Conservation (phyloP, 202 grass and related monocot species). For the Bolboschoenoplectus hybrid region DNA sequence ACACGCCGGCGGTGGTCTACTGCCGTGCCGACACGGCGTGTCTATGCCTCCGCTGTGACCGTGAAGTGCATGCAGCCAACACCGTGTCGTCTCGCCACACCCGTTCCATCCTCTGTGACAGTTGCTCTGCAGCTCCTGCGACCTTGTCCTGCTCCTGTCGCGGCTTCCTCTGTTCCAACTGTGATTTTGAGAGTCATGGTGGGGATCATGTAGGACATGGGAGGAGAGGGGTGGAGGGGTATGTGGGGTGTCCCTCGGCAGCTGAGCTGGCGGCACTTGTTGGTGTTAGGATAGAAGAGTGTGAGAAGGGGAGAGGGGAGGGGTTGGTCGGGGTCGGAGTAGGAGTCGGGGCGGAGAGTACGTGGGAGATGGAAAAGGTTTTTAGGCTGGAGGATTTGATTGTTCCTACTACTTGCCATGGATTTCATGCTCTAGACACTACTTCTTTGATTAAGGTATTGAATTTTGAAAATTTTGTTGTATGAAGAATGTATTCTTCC, state of each 20-base stretch:
- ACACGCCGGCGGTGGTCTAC: conserved; percentile 52
- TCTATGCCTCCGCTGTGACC: conserved; percentile 80
- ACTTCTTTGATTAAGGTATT: conserved; percentile 59
- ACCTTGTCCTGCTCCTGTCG: conserved; percentile 39
- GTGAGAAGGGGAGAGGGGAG: conserved; percentile 35
- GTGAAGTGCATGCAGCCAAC: conserved; percentile 76
- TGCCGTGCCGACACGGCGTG: conserved; percentile 68
- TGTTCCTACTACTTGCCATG: conserved; percentile 77
- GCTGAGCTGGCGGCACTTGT: conserved; percentile 49
- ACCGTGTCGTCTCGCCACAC: conserved; percentile 66
- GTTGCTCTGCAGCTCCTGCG: conserved; percentile 48
- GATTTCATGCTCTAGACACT: conserved; percentile 57
- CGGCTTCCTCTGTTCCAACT: conserved; percentile 62
- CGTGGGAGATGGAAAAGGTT: conserved; percentile 55
- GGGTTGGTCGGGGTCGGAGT: background rate
- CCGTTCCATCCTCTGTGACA: conserved; percentile 66
- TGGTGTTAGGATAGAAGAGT: conserved; percentile 42
- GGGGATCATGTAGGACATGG: conserved; percentile 37
- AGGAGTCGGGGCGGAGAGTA: conserved; percentile 25
- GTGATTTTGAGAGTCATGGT: conserved; percentile 57
- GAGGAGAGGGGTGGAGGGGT: conserved; percentile 52
- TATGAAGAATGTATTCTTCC: background rate
- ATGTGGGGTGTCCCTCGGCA: conserved; percentile 61
- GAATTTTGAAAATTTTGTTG: background rate
- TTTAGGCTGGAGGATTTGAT: conserved; percentile 61